Evolutionary conservation across 140 eudicot genomes (phyloP).

Genomic region (Cichorium intybus): DNA sequence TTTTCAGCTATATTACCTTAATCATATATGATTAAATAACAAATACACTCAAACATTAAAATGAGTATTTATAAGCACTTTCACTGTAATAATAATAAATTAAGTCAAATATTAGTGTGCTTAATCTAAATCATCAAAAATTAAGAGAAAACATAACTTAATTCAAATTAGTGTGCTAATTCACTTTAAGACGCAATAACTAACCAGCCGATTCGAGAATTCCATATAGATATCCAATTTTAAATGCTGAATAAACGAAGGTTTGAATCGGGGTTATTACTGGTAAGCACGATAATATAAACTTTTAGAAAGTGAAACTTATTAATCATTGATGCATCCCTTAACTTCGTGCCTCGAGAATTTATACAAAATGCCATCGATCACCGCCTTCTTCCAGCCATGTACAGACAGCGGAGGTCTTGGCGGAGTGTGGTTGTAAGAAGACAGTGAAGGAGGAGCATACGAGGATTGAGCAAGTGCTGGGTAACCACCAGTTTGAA

Average conservation of each 20-base stretch:
- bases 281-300: constrained; percentile 87
- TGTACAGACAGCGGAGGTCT: constrained; percentile 68
- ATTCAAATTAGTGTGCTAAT: no score
- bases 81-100: no score
- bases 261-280: constrained; percentile 32
- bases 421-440: constrained; percentile 69
- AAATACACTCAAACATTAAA: no score
- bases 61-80: no score
- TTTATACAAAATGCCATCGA: constrained; percentile 74
- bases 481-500: constrained; percentile 18
- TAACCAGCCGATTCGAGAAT: no score
- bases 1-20: no score
- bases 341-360: constrained; percentile 79
- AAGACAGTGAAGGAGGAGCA: constrained; percentile 47
- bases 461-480: constrained; percentile 7
- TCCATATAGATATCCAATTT: background rate
- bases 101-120: no score
- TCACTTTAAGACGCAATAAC: background rate
- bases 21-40: no score
- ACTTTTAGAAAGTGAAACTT: constrained; percentile 81
- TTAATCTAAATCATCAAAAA: no score
- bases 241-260: background rate
- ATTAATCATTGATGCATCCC: constrained; percentile 83
- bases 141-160: no score
- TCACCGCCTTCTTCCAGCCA: constrained; percentile 91